phyloP scores from a whole-genome alignment of 139 green algal genomes.

The Gonium pectorale region DNA sequence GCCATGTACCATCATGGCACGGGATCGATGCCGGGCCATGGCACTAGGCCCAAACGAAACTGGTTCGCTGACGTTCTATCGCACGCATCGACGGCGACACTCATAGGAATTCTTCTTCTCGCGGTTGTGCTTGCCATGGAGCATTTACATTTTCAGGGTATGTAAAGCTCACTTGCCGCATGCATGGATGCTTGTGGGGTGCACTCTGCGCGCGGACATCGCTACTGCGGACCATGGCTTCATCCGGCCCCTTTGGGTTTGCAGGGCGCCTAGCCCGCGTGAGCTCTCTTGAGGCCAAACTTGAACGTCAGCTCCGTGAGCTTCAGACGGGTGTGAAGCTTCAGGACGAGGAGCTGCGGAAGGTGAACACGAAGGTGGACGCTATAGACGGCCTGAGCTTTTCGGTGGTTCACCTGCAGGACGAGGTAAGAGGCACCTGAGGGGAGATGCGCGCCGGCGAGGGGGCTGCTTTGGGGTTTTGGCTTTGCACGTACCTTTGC shows the following conservation, averaged over 20 bases:
- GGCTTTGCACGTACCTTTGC: no score
- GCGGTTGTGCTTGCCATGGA: background rate
- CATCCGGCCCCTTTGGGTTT: no score
- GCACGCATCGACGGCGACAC: no score
- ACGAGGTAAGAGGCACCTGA: constrained; percentile 14
- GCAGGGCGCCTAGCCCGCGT: constrained; percentile 5
- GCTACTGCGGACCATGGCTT: no score
- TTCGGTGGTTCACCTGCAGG: background rate
- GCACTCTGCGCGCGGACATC: no score
- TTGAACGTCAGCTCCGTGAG: background rate
- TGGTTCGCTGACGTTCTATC: background rate
- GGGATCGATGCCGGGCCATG: no score
- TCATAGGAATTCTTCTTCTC: background rate
- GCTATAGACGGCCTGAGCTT: background rate
- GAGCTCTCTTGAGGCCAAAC: background rate
- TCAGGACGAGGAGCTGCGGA: constrained; percentile 4
- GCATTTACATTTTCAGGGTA: constrained; percentile 38
- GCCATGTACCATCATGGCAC: no score
- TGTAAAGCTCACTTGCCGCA: no score
- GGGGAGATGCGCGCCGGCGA: background rate
- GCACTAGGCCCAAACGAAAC: no score
- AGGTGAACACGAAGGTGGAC: constrained; percentile 2
- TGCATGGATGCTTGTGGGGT: no score
- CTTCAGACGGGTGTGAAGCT: background rate
- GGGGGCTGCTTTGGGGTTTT: background rate